Conservation (phyloP, 441 rosid genomes). For the Euphorbia schlechtendalii region DNA sequence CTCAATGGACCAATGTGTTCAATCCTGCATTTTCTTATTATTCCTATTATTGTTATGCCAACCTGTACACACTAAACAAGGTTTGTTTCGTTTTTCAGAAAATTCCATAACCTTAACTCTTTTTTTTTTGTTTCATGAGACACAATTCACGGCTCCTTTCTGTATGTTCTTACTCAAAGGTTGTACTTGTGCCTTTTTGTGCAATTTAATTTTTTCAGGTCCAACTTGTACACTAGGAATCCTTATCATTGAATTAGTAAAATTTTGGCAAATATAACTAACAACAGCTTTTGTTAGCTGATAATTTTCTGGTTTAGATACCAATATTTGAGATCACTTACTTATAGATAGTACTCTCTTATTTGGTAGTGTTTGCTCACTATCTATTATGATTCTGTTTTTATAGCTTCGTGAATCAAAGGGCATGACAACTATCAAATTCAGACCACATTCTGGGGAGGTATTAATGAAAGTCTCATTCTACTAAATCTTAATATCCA, state of each 20-base stretch:
- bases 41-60: slow-evolving; percentile 93
- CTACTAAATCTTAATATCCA: background rate
- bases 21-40: slow-evolving; percentile 97
- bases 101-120: background rate
- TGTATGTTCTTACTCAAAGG: background rate
- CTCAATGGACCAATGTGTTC: slow-evolving; percentile 92
- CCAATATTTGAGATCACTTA: background rate
- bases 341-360: slow-evolving; percentile 2
- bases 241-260: background rate
- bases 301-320: background rate
- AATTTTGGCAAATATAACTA: background rate
- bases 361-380: slow-evolving; percentile 16
- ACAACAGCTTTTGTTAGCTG: background rate
- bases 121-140: background rate
- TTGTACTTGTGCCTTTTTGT: background rate
- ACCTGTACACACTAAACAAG: slow-evolving; percentile 89
- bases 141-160: background rate
- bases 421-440: slow-evolving; percentile 95
- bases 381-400: slow-evolving; percentile 14
- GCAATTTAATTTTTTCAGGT: background rate
- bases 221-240: background rate
- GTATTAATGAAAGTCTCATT: slow-evolving; percentile 28
- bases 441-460: slow-evolving; percentile 97
- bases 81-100: slow-evolving; percentile 17
- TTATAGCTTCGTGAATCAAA: slow-evolving; percentile 94